Conservation (phyloP, 306 rosid species). For the Cicer yamashitae region DNA sequence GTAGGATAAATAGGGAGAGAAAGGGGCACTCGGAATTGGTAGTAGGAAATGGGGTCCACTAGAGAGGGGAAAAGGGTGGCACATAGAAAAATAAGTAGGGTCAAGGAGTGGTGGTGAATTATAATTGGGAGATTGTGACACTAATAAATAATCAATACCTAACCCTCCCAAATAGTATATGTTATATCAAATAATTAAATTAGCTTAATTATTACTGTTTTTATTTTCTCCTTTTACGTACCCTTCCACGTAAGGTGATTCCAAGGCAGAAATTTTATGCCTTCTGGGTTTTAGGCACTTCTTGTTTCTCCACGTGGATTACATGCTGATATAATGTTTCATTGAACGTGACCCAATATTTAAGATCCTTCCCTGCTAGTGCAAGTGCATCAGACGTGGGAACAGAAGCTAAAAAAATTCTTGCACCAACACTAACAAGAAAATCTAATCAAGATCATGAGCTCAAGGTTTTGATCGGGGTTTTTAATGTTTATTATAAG, state of each 20-base stretch:
- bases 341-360: slow-evolving; percentile 28
- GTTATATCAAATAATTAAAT: not conserved
- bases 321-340: slow-evolving; percentile 41
- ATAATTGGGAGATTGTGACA: slow-evolving; percentile 35
- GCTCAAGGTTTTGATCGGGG: not conserved
- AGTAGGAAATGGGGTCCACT: slow-evolving; percentile 48
- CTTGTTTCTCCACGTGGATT: slow-evolving; percentile 48
- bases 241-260: slow-evolving; percentile 38
- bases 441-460: slow-evolving; percentile 27
- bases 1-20: slow-evolving; percentile 45
- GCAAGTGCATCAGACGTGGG: not conserved
- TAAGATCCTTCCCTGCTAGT: not conserved
- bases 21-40: slow-evolving; percentile 40
- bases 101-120: slow-evolving; percentile 33
- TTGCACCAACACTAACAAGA: not conserved
- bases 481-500: too few relatives aligned
- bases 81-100: slow-evolving; percentile 43
- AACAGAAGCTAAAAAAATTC: not conserved
- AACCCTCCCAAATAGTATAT: slow-evolving; percentile 31
- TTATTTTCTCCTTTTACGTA: slow-evolving; percentile 5
- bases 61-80: slow-evolving; percentile 44
- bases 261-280: slow-evolving; percentile 35
- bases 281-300: slow-evolving; percentile 33
- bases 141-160: slow-evolving; percentile 40
- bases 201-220: not conserved